Percentiles rank a stretch among this genome's conserved stretches.
phyloP scores from a whole-genome alignment of 2,329 filamentous ascomycete species.

The Parasarocladium wereldwijsianum region DNA sequence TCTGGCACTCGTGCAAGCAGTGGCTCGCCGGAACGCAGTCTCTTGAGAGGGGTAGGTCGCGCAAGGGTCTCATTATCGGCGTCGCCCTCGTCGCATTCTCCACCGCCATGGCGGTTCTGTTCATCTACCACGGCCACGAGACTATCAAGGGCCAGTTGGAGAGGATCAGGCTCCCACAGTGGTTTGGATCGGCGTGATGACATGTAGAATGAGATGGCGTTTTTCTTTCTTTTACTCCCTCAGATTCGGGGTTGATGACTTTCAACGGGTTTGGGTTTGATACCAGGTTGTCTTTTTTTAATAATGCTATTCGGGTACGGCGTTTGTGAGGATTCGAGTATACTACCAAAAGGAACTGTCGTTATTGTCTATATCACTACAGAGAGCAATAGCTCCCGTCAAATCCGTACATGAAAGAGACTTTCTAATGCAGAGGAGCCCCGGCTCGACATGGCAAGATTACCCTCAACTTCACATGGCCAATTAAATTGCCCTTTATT shows the following conservation, averaged over 20 bases:
- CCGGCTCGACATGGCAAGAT: too few relatives aligned
- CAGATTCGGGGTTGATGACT: background rate
- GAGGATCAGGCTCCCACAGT: conserved; percentile 4
- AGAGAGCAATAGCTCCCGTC: too few relatives aligned
- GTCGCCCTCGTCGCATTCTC: conserved; percentile 12
- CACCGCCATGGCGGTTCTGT: conserved; percentile 12
- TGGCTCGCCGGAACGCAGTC: conserved; percentile 13
- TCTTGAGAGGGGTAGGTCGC: conserved; percentile 6
- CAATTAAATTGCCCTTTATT: too few relatives aligned
- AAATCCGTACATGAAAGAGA: too few relatives aligned
- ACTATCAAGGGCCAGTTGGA: conserved; percentile 6
- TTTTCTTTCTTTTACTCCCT: conserved; percentile 1
- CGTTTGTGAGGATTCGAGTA: too few relatives aligned
- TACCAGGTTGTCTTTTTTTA: background rate
- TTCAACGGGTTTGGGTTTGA: conserved; percentile 3
- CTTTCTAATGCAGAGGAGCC: too few relatives aligned
- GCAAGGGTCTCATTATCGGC: conserved; percentile 8
- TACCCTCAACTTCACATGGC: too few relatives aligned
- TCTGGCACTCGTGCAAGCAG: conserved; percentile 9
- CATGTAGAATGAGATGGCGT: background rate
- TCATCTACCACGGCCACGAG: conserved; percentile 7
- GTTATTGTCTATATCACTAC: too few relatives aligned
- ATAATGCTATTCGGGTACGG: conserved; percentile 2
- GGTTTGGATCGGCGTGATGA: conserved; percentile 5
- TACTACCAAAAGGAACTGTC: too few relatives aligned